Evolutionary conservation across 805 yeast species (phyloP), one percentile per base, ranked within the genome.

Genomic region (Candida caryicola): DNA sequence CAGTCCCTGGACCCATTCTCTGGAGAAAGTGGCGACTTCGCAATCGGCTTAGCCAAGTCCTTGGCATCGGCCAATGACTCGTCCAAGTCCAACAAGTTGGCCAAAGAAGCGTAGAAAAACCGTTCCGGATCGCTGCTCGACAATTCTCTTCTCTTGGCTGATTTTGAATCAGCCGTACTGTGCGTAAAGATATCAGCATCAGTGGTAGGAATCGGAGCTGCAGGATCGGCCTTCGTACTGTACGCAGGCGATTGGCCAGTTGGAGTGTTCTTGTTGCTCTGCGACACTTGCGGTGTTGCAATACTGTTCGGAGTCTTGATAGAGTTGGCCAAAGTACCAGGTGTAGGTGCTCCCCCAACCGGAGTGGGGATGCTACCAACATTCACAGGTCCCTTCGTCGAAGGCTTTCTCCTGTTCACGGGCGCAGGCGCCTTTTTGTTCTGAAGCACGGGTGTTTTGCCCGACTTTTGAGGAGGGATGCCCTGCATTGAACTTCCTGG

Each of bases 51-150:
- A 18, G 34, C 45, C 37, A 48, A 36, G 1, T 39, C 39, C n/a
- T 37, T 41, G 12, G 63, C 40, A 18, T 52, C 54, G 9, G 43
- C 48, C 39, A 60, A 66, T 25, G 65, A 62, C 9, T 66, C 75
- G 6, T 68, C 69, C 17, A 77, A 49, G 29, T 71, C 76, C 42
- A 77, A 59, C 26, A 73, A 57, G 51, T 77, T 76, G 6, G 77
- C 69, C 38, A 77, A 59, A 2, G 79, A 71, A 0, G 79, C 73
- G 33, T 69, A 62, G 47, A 77, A 72, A 51, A 73, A 77, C 36
- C 60, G 58, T 31, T 70, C 67, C 0, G 81, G 76, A 49, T 77
- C 76, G 16, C 55, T 42, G 35, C 54, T 54, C 1, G 73, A 70
- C 30, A 77, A 60, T 35, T 71, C 77, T 31, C 77, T 62, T 38